Conservation (phyloP, 75 land plant species). For the Picea glauca region DNA sequence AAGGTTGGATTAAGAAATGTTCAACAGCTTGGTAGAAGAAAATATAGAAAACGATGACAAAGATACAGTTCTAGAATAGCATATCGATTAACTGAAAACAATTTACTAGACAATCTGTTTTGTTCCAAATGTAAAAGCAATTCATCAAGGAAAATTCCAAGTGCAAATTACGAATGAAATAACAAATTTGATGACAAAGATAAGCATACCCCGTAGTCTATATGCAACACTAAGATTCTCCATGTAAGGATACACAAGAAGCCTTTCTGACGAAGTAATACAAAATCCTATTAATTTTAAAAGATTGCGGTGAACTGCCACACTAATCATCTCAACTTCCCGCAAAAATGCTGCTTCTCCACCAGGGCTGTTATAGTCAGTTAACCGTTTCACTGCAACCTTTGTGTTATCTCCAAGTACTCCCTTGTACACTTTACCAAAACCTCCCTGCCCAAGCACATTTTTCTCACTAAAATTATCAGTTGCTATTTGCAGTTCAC, state of each 20-base stretch:
- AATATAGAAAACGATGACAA: not conserved
- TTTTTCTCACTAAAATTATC: constrained; percentile 71
- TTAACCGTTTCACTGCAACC: constrained; percentile 74
- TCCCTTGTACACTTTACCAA: constrained; percentile 83
- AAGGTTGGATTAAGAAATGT: not conserved
- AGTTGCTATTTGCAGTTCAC: constrained; percentile 74
- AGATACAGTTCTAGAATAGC: not conserved
- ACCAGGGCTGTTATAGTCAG: constrained; percentile 56
- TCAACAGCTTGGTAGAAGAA: constrained; percentile 2
- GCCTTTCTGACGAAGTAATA: constrained; percentile 70
- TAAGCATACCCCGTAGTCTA: constrained; percentile 56
- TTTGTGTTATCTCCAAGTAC: constrained; percentile 62
- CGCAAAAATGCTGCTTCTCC: constrained; percentile 75
- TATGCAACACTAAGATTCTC: constrained; percentile 74
- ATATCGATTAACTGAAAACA: too few relatives aligned
- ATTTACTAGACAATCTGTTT: not conserved
- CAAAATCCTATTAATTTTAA: constrained; percentile 78
- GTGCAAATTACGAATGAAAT: not conserved
- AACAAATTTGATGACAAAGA: constrained; percentile 1
- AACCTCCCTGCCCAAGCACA: constrained; percentile 80
- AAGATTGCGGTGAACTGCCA: constrained; percentile 77
- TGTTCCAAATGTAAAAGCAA: not conserved
- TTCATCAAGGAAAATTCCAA: not conserved
- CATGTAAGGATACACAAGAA: constrained; percentile 87
- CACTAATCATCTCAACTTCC: constrained; percentile 86